These are phyloP conservation scores for Rhodotorula babjevae DNA, from an alignment of 768 basidiomycete genomes.

Conservation along the genomic window DNA sequence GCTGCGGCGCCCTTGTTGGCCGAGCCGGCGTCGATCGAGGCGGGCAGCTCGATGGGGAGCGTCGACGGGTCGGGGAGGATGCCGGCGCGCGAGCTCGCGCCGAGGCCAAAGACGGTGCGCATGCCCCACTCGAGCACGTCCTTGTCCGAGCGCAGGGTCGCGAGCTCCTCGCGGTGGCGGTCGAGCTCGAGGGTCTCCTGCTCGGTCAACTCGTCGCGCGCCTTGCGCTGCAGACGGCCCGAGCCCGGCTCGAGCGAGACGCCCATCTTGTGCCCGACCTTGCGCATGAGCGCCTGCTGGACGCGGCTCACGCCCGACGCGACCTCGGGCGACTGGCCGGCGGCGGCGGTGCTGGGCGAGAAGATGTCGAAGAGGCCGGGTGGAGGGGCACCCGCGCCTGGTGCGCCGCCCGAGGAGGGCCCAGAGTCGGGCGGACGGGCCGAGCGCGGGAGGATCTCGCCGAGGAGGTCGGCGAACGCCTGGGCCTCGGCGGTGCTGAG, in stretches of 20 bases:
- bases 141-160: slow-evolving; percentile 62
- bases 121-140: slow-evolving; percentile 69
- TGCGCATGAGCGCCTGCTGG: slow-evolving; percentile 14
- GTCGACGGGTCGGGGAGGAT: slow-evolving; percentile 14
- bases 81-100: slow-evolving; percentile 43
- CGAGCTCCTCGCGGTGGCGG: slow-evolving; percentile 66
- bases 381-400: no score
- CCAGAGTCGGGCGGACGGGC: background rate
- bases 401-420: background rate
- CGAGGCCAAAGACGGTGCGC: slow-evolving; percentile 60
- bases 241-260: background rate
- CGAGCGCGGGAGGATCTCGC: slow-evolving; percentile 31
- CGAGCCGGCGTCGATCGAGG: background rate
- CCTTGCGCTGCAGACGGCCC: background rate
- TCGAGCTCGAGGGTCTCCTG: slow-evolving; percentile 51
- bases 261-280: background rate
- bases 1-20: background rate
- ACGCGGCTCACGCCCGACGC: background rate
- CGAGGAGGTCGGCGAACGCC: slow-evolving; percentile 34
- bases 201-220: background rate
- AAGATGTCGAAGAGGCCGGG: slow-evolving; percentile 18
- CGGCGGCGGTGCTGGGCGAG: background rate
- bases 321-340: background rate
- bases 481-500: slow-evolving; percentile 24
- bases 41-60: background rate